These are phyloP conservation scores for Pseudonectria foliicola DNA, from an alignment of 2,329 filamentous ascomycete species.

Conservation along the genomic window DNA sequence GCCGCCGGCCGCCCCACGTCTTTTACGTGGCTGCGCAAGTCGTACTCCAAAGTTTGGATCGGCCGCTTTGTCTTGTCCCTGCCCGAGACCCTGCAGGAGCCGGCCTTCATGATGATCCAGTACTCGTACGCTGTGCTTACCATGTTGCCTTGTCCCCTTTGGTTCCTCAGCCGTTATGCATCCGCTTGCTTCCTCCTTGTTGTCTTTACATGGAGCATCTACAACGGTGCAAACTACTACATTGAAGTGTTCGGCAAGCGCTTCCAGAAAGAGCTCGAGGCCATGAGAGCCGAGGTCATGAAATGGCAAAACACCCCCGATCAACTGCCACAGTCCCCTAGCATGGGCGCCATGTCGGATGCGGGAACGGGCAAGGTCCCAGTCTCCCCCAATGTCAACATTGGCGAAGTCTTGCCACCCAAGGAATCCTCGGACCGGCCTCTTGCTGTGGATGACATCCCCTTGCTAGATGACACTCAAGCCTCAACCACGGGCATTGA, in stretches of 20 bases:
- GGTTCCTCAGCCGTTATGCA: conserved; percentile 84
- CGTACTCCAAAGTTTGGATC: conserved; percentile 84
- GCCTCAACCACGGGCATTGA: conserved; percentile 35
- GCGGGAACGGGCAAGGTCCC: background rate
- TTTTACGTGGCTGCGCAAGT: conserved; percentile 92
- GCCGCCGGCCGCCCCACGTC: conserved; percentile 91
- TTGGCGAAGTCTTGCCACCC: conserved; percentile 8
- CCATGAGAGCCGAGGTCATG: conserved; percentile 78
- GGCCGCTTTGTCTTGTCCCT: conserved; percentile 77
- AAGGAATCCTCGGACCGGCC: conserved; percentile 15
- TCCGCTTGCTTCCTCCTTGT: conserved; percentile 68
- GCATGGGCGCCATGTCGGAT: conserved; percentile 25
- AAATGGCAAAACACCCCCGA: conserved; percentile 71
- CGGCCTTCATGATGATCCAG: conserved; percentile 93
- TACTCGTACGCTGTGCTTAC: conserved; percentile 85
- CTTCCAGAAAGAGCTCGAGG: conserved; percentile 93
- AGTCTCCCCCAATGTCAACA: conserved; percentile 4
- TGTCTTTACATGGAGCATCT: conserved; percentile 92
- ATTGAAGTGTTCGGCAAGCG: conserved; percentile 96
- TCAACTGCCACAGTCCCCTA: conserved; percentile 29
- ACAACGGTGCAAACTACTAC: conserved; percentile 96
- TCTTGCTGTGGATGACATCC: conserved; percentile 46
- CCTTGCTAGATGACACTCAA: conserved; percentile 43
- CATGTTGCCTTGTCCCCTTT: conserved; percentile 89
- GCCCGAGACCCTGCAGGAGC: conserved; percentile 70